Percentiles rank a stretch among this genome's conserved stretches.
phyloP scores from a whole-genome alignment of 192 early-diverging fungal genomes.

The Ramicandelaber brevisporus region DNA sequence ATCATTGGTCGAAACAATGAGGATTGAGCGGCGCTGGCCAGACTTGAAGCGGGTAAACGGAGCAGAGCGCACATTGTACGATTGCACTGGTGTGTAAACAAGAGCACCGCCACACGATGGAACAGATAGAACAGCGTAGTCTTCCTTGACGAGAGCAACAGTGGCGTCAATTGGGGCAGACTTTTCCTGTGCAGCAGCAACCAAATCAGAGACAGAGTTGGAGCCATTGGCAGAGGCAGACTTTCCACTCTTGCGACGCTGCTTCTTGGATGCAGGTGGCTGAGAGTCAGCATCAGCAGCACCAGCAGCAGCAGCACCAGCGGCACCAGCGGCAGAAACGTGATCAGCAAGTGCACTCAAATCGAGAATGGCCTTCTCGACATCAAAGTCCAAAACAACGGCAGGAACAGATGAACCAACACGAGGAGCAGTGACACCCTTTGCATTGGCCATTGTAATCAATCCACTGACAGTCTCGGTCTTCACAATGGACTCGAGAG shows the following conservation, averaged over 20 bases:
- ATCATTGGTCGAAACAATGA: not conserved
- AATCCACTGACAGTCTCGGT: no score
- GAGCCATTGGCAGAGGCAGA: no score
- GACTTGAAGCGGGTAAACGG: constrained; percentile 33
- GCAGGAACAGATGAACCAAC: no score
- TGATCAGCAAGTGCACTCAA: no score
- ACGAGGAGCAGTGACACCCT: constrained; percentile 15
- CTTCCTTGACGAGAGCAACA: constrained; percentile 53
- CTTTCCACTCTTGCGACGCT: no score
- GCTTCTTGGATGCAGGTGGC: no score
- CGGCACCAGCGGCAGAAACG: no score
- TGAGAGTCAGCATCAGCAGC: no score
- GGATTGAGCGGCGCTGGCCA: constrained; percentile 15
- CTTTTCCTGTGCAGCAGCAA: no score
- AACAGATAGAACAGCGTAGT: constrained; percentile 42
- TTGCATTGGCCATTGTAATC: constrained; percentile 17
- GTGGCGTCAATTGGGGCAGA: constrained; percentile 30
- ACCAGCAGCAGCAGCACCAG: no score
- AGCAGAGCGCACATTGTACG: constrained; percentile 27
- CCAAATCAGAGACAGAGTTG: no score
- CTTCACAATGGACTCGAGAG: no score
- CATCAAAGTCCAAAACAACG: constrained; percentile 43
- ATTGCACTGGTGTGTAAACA: constrained; percentile 26
- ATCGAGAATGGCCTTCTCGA: constrained; percentile 32
- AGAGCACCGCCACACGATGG: constrained; percentile 23